These are phyloP conservation scores for Podaxis mareebaensis DNA, from an alignment of 768 basidiomycete genomes.

Conservation along the genomic window DNA sequence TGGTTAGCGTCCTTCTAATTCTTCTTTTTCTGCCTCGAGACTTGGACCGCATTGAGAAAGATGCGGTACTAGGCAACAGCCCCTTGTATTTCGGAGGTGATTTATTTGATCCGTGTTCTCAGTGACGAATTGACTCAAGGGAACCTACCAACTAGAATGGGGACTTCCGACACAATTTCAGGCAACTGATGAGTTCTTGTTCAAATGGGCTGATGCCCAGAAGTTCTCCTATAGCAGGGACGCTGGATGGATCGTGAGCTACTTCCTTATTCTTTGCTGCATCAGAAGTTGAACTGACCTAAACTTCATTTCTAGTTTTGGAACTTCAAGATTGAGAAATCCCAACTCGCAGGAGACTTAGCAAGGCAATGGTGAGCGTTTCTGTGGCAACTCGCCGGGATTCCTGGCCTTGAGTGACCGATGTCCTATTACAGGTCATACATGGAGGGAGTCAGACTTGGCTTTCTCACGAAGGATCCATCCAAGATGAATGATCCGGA, in stretches of 20 bases:
- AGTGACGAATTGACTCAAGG: neutral
- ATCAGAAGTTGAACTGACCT: neutral
- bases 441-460: conserved; percentile 54
- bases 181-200: conserved; percentile 61
- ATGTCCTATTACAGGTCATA: conserved; percentile 58
- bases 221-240: conserved; percentile 62
- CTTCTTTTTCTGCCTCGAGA: conserved; percentile 39
- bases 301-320: conserved; percentile 39
- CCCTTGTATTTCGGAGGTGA: conserved; percentile 43
- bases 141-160: conserved; percentile 34
- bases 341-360: conserved; percentile 46
- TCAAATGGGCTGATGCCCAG: conserved; percentile 75
- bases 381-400: neutral
- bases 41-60: conserved; percentile 50
- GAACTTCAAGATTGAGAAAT: conserved; percentile 75
- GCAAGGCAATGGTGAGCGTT: conserved; percentile 62
- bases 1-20: neutral
- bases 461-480: conserved; percentile 67
- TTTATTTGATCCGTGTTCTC: conserved; percentile 1
- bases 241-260: conserved; percentile 67
- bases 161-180: conserved; percentile 62
- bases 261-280: neutral
- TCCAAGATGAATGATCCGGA: conserved; percentile 51
- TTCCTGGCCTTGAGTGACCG: neutral
- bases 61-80: conserved; percentile 35